A percentile compares a stretch with the other conserved stretches of the same genome.
Evolutionary conservation across 306 rosid genomes (phyloP).

Genomic region (Vigna unguiculata): DNA sequence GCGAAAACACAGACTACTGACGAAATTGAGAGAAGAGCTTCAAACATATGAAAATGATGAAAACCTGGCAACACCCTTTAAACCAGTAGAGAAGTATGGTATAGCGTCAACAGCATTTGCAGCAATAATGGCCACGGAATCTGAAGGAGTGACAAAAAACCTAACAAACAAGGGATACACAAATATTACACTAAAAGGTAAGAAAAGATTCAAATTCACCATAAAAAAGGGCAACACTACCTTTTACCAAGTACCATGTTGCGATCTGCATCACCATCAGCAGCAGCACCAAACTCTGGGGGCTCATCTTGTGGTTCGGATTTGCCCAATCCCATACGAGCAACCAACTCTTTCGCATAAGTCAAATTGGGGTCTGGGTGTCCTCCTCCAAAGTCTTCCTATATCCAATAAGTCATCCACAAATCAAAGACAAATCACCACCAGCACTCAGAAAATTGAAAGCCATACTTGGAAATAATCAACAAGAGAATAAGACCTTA

Average conservation of each 20-base stretch:
- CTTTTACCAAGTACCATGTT: slow-evolving; percentile 99
- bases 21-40: slow-evolving; percentile 6
- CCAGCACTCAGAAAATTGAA: slow-evolving; percentile 25
- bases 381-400: slow-evolving; percentile 99
- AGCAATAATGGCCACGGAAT: slow-evolving; percentile 98
- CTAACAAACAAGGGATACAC: slow-evolving; percentile 48
- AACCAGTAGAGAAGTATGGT: slow-evolving; percentile 91
- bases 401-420: slow-evolving; percentile 49
- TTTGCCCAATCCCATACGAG: slow-evolving; percentile 89
- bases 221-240: slow-evolving; percentile 48
- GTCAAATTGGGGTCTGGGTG: slow-evolving; percentile 99
- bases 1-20: slow-evolving; percentile 7
- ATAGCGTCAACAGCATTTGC: slow-evolving; percentile 98
- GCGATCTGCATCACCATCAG: slow-evolving; percentile 99
- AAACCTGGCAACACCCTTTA: slow-evolving; percentile 99
- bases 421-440: slow-evolving; percentile 31
- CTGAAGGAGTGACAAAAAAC: slow-evolving; percentile 99
- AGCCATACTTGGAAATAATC: slow-evolving; percentile 13
- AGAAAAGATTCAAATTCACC: slow-evolving; percentile 28
- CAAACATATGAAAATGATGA: slow-evolving; percentile 31
- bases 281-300: slow-evolving; percentile 99
- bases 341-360: slow-evolving; percentile 98
- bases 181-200: slow-evolving; percentile 18
- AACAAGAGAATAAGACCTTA: slow-evolving; percentile 66
- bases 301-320: slow-evolving; percentile 73